These are phyloP conservation scores for Quercus glauca DNA, from an alignment of 306 rosid genomes.

Conservation along the genomic window DNA sequence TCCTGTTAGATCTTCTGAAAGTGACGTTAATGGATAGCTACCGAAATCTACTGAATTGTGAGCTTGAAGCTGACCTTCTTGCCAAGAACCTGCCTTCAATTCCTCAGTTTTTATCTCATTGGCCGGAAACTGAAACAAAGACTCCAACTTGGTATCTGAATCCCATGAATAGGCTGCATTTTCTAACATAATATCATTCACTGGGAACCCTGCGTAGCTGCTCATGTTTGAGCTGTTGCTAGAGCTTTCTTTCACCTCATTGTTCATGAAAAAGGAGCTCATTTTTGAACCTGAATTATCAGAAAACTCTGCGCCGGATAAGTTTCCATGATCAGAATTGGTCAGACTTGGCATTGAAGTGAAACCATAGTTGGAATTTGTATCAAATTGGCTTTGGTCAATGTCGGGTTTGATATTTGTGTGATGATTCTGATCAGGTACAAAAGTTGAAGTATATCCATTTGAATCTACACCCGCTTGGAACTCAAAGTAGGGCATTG, in stretches of 20 bases:
- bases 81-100: conserved; percentile 52
- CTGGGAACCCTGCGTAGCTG: conserved; percentile 49
- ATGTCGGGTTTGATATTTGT: conserved; percentile 13
- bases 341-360: conserved; percentile 74
- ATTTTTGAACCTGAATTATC: conserved; percentile 66
- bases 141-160: conserved; percentile 55
- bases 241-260: conserved; percentile 69
- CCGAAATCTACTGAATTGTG: conserved; percentile 65
- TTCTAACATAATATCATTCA: conserved; percentile 35
- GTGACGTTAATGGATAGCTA: conserved; percentile 77
- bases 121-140: conserved; percentile 53
- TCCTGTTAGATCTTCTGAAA: conserved; percentile 71
- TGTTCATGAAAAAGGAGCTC: conserved; percentile 49
- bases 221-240: conserved; percentile 86
- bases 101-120: conserved; percentile 70
- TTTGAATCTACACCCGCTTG: conserved; percentile 33
- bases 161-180: conserved; percentile 66
- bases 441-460: conserved; percentile 30
- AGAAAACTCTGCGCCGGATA: conserved; percentile 61
- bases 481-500: conserved; percentile 53
- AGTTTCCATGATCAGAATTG: conserved; percentile 60
- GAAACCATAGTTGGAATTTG: conserved; percentile 49
- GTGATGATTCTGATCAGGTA: conserved; percentile 24
- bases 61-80: conserved; percentile 45
- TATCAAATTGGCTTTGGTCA: conserved; percentile 31